Base-by-base conservation (phyloP, 1,284 basidiomycete species). In the Cutaneotrichosporon cavernicola region DNA sequence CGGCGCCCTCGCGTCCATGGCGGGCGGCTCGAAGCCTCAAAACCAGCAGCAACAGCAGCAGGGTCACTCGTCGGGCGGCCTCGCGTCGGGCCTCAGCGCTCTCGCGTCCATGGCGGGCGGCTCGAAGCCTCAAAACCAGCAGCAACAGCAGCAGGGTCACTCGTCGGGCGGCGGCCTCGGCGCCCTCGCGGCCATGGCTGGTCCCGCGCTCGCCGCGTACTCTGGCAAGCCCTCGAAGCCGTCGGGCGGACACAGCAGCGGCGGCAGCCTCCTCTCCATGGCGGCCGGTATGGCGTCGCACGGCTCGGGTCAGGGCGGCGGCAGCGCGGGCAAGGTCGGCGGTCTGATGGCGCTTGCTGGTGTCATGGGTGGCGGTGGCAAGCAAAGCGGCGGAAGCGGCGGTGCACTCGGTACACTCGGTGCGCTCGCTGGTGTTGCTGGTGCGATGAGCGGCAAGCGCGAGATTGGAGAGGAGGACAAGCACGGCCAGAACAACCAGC, bases 211-310 rank as follows among this genome's bases (percentile, higher is more conserved):
- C 21, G 22, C 21, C 13, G 49, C 22, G 21, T 26, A 26, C 13
- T 13, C 22, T 10, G 16, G 49, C 49, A 51, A 51, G 49, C 49
- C 21, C 14, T 26, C 22, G 14, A 51, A 51, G 49, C 21, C 21
- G 11, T 51, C 49, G 49, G 49, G 49, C 49, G 49, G 49, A 18
- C 43, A 46, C 16, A 46, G 43, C 43, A 46, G 43, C 43, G 9
- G 43, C 43, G 9, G 43, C 43, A 18, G 43, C 18, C 38, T 40
- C 38, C 38, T 40, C 13, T 40, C 38, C 38, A 40, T 40, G 38
- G 38, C 38, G 10, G 38, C 38, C 2, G 38, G 38, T 14, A 11
- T 40, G 38, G 38, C 38, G 38, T 21, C 21, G 22, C n/a, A 49
- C 21, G 21, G 22, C n/a, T 49, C 47, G n/a, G n/a, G 47, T 13